Evolutionary conservation across 2,329 filamentous ascomycete genomes (phyloP).

Genomic region (Cercospora zeina): DNA sequence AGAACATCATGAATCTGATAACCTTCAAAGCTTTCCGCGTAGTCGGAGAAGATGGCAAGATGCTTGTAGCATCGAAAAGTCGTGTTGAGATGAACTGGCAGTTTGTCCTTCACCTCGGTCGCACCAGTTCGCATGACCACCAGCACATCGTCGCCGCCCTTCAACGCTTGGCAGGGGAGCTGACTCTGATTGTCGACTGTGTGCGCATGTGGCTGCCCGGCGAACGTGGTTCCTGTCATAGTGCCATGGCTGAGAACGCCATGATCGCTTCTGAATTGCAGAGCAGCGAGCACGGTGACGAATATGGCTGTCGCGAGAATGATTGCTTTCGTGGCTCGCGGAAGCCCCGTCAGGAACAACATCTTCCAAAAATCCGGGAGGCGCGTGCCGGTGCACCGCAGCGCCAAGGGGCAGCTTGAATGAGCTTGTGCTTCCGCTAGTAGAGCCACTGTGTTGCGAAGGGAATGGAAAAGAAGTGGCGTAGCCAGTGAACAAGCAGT

Average conservation of each 20-base stretch:
- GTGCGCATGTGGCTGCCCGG: not conserved
- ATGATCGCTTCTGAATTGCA: too few species aligned
- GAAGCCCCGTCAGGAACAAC: constrained; percentile 21
- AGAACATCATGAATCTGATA: not conserved
- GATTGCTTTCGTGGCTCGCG: constrained; percentile 19
- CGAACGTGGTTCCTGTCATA: too few species aligned
- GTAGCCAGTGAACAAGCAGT: not conserved
- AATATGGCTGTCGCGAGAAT: constrained; percentile 14
- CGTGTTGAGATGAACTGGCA: constrained; percentile 57
- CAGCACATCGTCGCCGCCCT: constrained; percentile 52
- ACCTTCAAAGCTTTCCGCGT: not conserved
- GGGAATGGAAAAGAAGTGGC: not conserved
- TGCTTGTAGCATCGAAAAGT: constrained; percentile 37
- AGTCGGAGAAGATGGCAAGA: not conserved
- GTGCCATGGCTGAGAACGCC: too few species aligned
- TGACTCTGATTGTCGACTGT: not conserved
- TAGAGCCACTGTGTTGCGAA: not conserved
- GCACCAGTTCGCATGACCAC: constrained; percentile 62
- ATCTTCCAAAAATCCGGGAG: not conserved
- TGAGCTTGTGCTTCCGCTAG: not conserved
- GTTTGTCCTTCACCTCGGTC: constrained; percentile 56
- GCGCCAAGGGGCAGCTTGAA: not conserved
- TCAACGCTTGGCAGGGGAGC: constrained; percentile 30
- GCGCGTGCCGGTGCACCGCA: not conserved
- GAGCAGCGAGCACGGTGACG: constrained; percentile 8